phyloP scores from a whole-genome alignment of 163 green algal species.

The Dunaliella salina region DNA sequence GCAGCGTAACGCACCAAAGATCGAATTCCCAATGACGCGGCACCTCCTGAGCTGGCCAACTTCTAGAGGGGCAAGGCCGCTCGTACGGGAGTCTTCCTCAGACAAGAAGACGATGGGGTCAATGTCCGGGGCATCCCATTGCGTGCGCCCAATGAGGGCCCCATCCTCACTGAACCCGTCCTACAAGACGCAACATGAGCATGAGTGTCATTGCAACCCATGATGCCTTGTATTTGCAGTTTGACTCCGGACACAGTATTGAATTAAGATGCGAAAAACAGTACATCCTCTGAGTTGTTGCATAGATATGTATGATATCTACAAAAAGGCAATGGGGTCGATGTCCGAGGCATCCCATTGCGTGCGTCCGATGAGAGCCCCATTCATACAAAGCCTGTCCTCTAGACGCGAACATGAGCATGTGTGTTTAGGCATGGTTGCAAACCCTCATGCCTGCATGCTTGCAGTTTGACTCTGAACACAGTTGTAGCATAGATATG shows the following conservation, averaged over 20 bases:
- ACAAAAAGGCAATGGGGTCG: slow-evolving; percentile 78
- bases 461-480: too few relatives aligned
- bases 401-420: slow-evolving; percentile 35
- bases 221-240: too few relatives aligned
- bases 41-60: slow-evolving; percentile 70
- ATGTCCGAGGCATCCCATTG: slow-evolving; percentile 55
- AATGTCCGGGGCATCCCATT: slow-evolving; percentile 55
- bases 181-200: slow-evolving; percentile 33
- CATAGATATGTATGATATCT: too few relatives aligned
- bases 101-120: slow-evolving; percentile 79
- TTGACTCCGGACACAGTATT: too few relatives aligned
- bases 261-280: too few relatives aligned
- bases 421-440: too few relatives aligned
- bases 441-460: too few relatives aligned
- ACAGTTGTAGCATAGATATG: too few relatives aligned
- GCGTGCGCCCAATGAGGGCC: slow-evolving; percentile 69
- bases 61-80: slow-evolving; percentile 27
- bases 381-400: slow-evolving; percentile 72
- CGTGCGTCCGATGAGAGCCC: slow-evolving; percentile 70
- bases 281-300: too few relatives aligned
- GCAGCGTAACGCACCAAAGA: slow-evolving; percentile 42
- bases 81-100: slow-evolving; percentile 30
- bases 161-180: slow-evolving; percentile 75
- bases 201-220: too few relatives aligned
- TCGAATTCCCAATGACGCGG: slow-evolving; percentile 47